These are phyloP conservation scores for Cytospora leucostoma DNA, from an alignment of 2,329 filamentous ascomycete genomes.

Conservation along the genomic window DNA sequence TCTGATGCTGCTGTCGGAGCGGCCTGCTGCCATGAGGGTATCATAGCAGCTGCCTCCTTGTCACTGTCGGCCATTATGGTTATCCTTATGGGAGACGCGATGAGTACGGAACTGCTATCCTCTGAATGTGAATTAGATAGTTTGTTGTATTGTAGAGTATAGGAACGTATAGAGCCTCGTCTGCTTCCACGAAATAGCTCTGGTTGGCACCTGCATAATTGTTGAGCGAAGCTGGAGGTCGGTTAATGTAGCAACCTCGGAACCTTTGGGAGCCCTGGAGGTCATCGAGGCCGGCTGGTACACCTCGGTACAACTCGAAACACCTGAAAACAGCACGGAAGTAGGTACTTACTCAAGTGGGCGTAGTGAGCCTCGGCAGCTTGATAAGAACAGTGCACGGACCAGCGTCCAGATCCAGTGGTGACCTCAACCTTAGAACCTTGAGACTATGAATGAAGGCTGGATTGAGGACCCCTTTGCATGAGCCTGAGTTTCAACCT, in stretches of 20 bases:
- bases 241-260: too few relatives aligned
- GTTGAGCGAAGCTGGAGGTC: background rate
- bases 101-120: background rate
- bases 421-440: background rate
- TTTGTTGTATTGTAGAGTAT: background rate
- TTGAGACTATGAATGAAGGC: background rate
- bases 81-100: background rate
- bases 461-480: too few relatives aligned
- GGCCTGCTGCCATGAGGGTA: conserved; percentile 30
- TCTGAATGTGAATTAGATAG: background rate
- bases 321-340: too few relatives aligned
- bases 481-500: too few relatives aligned
- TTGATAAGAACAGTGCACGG: conserved; percentile 12
- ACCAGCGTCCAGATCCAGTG: background rate
- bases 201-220: too few relatives aligned
- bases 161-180: background rate
- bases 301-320: background rate
- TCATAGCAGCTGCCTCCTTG: conserved; percentile 23
- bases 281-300: background rate
- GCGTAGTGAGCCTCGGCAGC: conserved; percentile 25
- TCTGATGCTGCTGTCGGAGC: conserved; percentile 10
- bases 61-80: conserved; percentile 32
- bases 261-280: background rate
- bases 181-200: too few relatives aligned
- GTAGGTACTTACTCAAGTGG: background rate